Evolutionary conservation across 352 stramenopile genomes (phyloP).

Genomic region (Phytophthora quininea): DNA sequence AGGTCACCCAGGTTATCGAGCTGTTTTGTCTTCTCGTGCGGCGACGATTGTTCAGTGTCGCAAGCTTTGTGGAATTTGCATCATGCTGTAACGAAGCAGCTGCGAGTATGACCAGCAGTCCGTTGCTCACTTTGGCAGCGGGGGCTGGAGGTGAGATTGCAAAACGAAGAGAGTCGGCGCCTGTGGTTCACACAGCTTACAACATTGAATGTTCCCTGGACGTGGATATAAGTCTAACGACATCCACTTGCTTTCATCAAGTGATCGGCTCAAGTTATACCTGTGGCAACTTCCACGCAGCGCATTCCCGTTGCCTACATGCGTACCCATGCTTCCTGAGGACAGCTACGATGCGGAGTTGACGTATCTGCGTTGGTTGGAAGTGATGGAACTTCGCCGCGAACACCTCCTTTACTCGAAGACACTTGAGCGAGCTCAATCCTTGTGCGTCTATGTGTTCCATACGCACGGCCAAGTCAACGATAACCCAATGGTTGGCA

Average conservation of each 20-base stretch:
- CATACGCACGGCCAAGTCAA: slow-evolving; percentile 80
- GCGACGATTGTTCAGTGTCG: slow-evolving; percentile 71
- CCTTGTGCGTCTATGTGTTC: slow-evolving; percentile 85
- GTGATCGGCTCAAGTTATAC: slow-evolving; percentile 78
- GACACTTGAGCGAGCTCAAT: slow-evolving; percentile 82
- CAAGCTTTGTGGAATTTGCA: slow-evolving; percentile 77
- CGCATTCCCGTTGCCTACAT: slow-evolving; percentile 69
- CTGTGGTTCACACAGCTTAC: slow-evolving; percentile 77
- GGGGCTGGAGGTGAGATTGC: slow-evolving; percentile 29
- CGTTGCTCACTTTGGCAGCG: slow-evolving; percentile 34
- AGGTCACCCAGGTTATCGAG: slow-evolving; percentile 84
- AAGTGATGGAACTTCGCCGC: slow-evolving; percentile 79
- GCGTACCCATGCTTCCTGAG: slow-evolving; percentile 63
- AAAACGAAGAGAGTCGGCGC: slow-evolving; percentile 43
- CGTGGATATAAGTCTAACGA: slow-evolving; percentile 86
- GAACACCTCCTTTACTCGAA: slow-evolving; percentile 79
- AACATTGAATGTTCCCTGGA: slow-evolving; percentile 87
- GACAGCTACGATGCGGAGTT: slow-evolving; percentile 74
- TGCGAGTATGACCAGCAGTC: slow-evolving; percentile 37
- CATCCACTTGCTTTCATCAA: slow-evolving; percentile 65
- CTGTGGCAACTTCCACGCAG: slow-evolving; percentile 85
- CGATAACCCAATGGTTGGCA: slow-evolving; percentile 39
- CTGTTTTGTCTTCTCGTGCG: slow-evolving; percentile 83
- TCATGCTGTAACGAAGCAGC: slow-evolving; percentile 55
- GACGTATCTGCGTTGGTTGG: slow-evolving; percentile 76